Conservation (phyloP, 345 rosid species). For the Hibiscus mutabilis region DNA sequence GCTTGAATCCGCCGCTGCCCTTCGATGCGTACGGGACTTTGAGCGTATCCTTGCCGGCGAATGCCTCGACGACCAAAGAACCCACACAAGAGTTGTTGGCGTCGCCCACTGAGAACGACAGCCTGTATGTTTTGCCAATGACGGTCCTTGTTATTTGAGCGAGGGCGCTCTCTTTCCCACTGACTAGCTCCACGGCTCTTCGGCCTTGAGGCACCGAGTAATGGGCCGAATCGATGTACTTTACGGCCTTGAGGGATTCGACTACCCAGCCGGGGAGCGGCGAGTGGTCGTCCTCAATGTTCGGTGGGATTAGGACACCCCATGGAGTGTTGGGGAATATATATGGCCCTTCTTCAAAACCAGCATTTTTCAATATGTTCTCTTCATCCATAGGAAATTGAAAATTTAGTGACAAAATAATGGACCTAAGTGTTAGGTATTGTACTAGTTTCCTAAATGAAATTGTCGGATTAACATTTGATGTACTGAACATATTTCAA, state of each 20-base stretch:
- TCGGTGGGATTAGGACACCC: conserved; percentile 50
- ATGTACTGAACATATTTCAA: not conserved
- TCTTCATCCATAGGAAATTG: conserved; percentile 23
- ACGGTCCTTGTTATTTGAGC: conserved; percentile 57
- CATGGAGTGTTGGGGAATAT: not conserved
- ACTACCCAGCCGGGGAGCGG: conserved; percentile 78
- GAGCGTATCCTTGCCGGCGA: conserved; percentile 48
- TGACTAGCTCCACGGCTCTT: conserved; percentile 66
- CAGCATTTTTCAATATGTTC: conserved; percentile 61
- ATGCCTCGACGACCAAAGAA: conserved; percentile 65
- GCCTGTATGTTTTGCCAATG: conserved; percentile 42
- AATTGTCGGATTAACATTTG: too few relatives aligned
- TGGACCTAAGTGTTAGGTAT: too few relatives aligned
- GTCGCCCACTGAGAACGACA: conserved; percentile 63
- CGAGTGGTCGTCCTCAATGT: conserved; percentile 70
- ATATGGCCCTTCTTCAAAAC: conserved; percentile 66
- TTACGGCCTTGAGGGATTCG: conserved; percentile 85
- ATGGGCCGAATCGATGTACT: conserved; percentile 47
- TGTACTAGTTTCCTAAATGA: too few relatives aligned
- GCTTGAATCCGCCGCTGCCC: conserved; percentile 71
- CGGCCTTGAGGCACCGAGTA: conserved; percentile 22
- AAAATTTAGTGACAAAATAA: not conserved
- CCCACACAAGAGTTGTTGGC: conserved; percentile 65
- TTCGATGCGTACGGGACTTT: conserved; percentile 59
- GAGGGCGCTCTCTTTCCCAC: conserved; percentile 79